These are phyloP conservation scores for Mucor velutinosus DNA, from an alignment of 371 early-diverging fungal species.

Conservation along the genomic window DNA sequence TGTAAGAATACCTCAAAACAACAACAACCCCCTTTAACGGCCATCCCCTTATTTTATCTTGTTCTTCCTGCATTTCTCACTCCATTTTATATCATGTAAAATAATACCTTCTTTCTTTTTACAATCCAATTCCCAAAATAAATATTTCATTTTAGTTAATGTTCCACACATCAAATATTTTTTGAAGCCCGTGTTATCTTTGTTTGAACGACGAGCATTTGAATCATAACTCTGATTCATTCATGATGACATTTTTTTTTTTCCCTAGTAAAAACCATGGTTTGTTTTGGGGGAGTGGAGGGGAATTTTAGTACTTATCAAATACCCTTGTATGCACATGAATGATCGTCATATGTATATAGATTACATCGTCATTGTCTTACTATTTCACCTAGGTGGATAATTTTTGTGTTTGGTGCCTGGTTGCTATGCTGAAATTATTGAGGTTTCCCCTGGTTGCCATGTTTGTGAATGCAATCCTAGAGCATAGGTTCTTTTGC, in stretches of 20 bases:
- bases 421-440: neutral
- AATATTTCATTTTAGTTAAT: constrained; percentile 7
- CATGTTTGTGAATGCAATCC: neutral
- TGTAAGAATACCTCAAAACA: constrained; percentile 2
- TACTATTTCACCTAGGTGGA: neutral
- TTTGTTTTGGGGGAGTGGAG: neutral
- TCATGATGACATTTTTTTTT: neutral
- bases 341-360: neutral
- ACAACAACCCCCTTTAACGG: neutral
- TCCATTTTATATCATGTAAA: neutral
- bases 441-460: neutral
- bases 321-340: neutral
- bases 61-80: neutral
- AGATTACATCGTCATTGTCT: neutral
- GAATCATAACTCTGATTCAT: neutral
- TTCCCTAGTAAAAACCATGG: neutral
- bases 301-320: neutral
- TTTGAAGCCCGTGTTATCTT: neutral
- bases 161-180: constrained; percentile 7
- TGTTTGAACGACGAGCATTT: neutral
- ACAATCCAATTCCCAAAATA: neutral
- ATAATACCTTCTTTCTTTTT: constrained; percentile 4
- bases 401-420: neutral
- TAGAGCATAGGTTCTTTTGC: neutral
- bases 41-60: neutral